phyloP scores from a whole-genome alignment of 441 rosid genomes.

The Mallotus japonicus region DNA sequence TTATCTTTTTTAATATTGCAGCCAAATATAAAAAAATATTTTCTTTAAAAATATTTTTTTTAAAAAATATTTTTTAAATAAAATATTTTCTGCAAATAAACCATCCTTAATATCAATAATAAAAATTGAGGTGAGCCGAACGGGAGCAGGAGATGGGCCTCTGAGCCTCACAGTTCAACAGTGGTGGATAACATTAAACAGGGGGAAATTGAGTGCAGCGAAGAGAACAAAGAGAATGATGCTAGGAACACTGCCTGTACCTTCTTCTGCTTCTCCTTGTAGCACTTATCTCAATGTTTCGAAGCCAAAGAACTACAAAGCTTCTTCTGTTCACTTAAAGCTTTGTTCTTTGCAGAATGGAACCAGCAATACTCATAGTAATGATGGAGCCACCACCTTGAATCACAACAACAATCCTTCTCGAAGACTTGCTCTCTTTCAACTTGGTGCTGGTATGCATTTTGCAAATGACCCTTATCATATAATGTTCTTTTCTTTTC shows the following conservation, averaged over 20 bases:
- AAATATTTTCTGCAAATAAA: too few species aligned
- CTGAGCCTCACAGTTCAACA: too few species aligned
- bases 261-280: constrained; percentile 11
- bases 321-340: constrained; percentile 5
- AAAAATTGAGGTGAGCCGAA: neutral
- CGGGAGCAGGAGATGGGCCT: neutral
- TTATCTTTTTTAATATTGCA: too few species aligned
- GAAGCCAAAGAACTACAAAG: neutral
- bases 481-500: neutral
- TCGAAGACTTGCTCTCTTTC: constrained; percentile 51
- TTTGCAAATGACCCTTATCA: too few species aligned
- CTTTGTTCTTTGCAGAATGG: constrained; percentile 18
- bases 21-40: too few species aligned
- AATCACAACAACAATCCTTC: constrained; percentile 28
- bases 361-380: neutral
- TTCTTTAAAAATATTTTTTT: too few species aligned
- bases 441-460: constrained; percentile 40
- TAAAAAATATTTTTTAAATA: too few species aligned
- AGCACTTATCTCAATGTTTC: neutral
- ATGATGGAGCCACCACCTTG: constrained; percentile 4
- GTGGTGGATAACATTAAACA: neutral
- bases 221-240: neutral
- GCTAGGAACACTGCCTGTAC: neutral
- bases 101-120: neutral
- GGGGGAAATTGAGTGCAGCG: neutral